Conservation (phyloP, 805 yeast genomes). For the Yamadazyma olivae region DNA sequence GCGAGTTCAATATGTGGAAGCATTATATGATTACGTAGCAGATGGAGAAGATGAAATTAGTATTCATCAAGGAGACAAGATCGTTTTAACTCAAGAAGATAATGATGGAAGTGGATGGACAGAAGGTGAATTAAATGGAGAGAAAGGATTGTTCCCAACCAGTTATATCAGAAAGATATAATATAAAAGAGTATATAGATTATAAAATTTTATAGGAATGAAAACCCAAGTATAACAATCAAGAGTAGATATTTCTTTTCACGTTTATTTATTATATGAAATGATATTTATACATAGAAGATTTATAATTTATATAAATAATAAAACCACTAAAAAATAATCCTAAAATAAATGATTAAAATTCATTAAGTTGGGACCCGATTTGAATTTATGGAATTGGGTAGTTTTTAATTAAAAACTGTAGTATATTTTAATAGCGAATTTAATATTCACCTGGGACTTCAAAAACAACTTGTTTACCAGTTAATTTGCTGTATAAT, state of each 20-base stretch:
- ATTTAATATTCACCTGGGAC: slow-evolving; percentile 47
- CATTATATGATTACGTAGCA: slow-evolving; percentile 72
- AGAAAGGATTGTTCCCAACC: slow-evolving; percentile 55
- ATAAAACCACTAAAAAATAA: neutral
- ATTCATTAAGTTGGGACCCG: neutral
- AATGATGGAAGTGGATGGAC: slow-evolving; percentile 91
- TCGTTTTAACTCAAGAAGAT: slow-evolving; percentile 56
- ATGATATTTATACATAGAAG: slow-evolving; percentile 9
- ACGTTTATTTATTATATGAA: slow-evolving; percentile 11
- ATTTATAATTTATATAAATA: neutral
- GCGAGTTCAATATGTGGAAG: slow-evolving; percentile 60
- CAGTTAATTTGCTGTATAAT: slow-evolving; percentile 97
- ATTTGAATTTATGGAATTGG: neutral
- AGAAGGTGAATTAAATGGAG: slow-evolving; percentile 62
- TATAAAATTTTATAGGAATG: neutral
- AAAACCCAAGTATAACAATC: too few relatives aligned
- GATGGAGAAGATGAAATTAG: slow-evolving; percentile 78
- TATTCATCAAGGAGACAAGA: slow-evolving; percentile 68
- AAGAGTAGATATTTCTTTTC: too few relatives aligned
- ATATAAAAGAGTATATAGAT: too few relatives aligned
- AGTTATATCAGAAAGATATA: slow-evolving; percentile 53
- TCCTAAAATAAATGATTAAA: slow-evolving; percentile 2
- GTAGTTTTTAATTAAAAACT: too few relatives aligned
- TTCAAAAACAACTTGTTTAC: slow-evolving; percentile 99
- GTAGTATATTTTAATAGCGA: neutral